Evolutionary conservation across 805 yeast species (phyloP).

Genomic region (Yarrowia sp.): DNA sequence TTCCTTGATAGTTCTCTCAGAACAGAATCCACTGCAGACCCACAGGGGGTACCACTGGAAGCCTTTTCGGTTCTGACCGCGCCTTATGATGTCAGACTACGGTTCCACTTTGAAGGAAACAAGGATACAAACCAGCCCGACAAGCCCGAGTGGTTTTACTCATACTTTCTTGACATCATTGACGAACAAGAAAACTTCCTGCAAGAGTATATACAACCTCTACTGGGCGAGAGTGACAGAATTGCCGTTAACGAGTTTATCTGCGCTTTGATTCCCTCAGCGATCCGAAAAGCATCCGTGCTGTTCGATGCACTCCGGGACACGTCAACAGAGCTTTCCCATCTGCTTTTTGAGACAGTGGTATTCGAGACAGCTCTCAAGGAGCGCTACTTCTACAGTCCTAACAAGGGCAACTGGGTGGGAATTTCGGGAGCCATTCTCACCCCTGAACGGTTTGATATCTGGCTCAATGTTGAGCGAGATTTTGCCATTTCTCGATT

Average conservation of each 20-base stretch:
- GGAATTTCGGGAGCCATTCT: slow-evolving; percentile 44
- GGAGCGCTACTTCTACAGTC: slow-evolving; percentile 48
- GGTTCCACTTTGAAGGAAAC: slow-evolving; percentile 57
- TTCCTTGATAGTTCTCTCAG: slow-evolving; percentile 2
- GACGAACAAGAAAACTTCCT: slow-evolving; percentile 39
- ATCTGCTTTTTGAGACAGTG: slow-evolving; percentile 56
- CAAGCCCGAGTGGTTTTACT: slow-evolving; percentile 70
- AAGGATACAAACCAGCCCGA: slow-evolving; percentile 61
- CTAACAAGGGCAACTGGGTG: slow-evolving; percentile 44
- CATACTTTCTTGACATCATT: slow-evolving; percentile 42
- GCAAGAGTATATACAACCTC: slow-evolving; percentile 32
- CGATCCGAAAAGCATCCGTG: slow-evolving; percentile 45
- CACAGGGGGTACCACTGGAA: slow-evolving; percentile 5
- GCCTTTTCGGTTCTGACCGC: slow-evolving; percentile 47
- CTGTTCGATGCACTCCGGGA: slow-evolving; percentile 35
- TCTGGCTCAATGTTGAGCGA: slow-evolving; percentile 56
- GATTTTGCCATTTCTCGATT: slow-evolving; percentile 47
- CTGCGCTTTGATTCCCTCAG: slow-evolving; percentile 47
- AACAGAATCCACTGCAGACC: background rate
- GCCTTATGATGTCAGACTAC: slow-evolving; percentile 51
- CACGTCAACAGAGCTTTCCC: slow-evolving; percentile 53
- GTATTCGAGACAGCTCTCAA: slow-evolving; percentile 55
- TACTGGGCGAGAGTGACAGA: slow-evolving; percentile 29
- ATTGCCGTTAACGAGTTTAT: slow-evolving; percentile 45
- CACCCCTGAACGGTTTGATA: slow-evolving; percentile 39